Conservation (phyloP, 2,329 filamentous ascomycete genomes). For the Ophiosphaerella herpotricha region DNA sequence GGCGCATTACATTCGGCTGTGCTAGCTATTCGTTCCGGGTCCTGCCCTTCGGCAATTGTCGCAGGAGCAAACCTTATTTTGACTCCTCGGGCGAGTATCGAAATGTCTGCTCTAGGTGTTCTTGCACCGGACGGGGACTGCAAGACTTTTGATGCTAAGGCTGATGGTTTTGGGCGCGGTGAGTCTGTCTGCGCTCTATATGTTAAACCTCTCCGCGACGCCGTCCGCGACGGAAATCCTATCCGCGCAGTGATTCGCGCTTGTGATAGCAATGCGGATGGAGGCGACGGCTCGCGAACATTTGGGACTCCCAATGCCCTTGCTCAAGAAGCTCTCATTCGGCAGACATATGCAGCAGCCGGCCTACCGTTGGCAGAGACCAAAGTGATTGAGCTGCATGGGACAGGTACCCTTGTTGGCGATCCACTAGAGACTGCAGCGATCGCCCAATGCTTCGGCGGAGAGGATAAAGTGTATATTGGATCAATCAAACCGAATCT, state of each 20-base stretch:
- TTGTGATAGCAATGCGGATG: constrained; percentile 19
- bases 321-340: no score
- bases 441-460: no score
- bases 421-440: no score
- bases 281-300: not conserved
- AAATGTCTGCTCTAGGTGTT: constrained; percentile 20
- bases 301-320: no score
- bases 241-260: constrained; percentile 39
- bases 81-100: not conserved
- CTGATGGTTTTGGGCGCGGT: constrained; percentile 30
- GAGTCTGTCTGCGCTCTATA: constrained; percentile 35
- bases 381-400: no score
- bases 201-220: constrained; percentile 35
- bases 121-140: constrained; percentile 16
- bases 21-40: constrained; percentile 10
- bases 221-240: constrained; percentile 35
- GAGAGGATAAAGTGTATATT: no score
- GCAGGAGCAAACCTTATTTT: constrained; percentile 23
- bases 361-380: no score
- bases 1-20: constrained; percentile 29
- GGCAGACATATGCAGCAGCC: no score
- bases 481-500: no score
- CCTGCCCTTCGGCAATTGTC: constrained; percentile 17
- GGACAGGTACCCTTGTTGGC: no score
- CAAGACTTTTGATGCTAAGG: constrained; percentile 26